Evolutionary conservation across 1,139 yeast genomes (phyloP).

Genomic region (Zygoascus meyerae): DNA sequence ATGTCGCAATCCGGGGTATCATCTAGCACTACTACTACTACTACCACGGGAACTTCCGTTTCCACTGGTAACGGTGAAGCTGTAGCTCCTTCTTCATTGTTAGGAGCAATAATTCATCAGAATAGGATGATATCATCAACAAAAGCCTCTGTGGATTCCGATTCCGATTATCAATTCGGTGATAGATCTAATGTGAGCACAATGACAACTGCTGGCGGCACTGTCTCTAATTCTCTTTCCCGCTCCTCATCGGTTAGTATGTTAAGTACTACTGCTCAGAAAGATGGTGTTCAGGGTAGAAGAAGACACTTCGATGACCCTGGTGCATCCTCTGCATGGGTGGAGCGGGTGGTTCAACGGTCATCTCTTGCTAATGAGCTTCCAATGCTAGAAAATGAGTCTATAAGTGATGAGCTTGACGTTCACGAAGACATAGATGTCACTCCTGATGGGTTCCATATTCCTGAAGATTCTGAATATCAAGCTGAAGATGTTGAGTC

Average conservation of each 20-base stretch:
- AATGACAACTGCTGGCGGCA: constrained; percentile 10
- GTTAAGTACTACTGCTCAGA: constrained; percentile 64
- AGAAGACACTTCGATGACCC: constrained; percentile 44
- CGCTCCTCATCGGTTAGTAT: constrained; percentile 60
- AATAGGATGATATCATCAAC: constrained; percentile 20
- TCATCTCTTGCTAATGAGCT: background rate
- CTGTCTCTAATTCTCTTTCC: constrained; percentile 49
- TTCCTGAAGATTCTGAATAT: constrained; percentile 6
- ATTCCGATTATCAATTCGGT: constrained; percentile 29
- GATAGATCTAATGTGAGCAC: constrained; percentile 9
- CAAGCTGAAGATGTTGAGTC: background rate
- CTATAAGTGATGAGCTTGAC: constrained; percentile 5
- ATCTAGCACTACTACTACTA: constrained; percentile 1
- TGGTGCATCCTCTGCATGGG: constrained; percentile 28
- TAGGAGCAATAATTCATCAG: constrained; percentile 1
- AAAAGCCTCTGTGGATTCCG: constrained; percentile 32
- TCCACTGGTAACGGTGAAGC: constrained; percentile 1
- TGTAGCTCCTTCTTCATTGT: background rate
- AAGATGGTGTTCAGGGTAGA: constrained; percentile 67
- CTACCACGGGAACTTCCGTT: constrained; percentile 3
- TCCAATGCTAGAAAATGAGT: background rate
- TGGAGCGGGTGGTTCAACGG: constrained; percentile 2
- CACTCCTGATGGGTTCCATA: background rate
- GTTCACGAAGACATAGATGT: background rate
- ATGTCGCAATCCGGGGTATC: constrained; percentile 7